Conservation (phyloP, 2,329 filamentous ascomycete species). For the Cordyceps javanica region DNA sequence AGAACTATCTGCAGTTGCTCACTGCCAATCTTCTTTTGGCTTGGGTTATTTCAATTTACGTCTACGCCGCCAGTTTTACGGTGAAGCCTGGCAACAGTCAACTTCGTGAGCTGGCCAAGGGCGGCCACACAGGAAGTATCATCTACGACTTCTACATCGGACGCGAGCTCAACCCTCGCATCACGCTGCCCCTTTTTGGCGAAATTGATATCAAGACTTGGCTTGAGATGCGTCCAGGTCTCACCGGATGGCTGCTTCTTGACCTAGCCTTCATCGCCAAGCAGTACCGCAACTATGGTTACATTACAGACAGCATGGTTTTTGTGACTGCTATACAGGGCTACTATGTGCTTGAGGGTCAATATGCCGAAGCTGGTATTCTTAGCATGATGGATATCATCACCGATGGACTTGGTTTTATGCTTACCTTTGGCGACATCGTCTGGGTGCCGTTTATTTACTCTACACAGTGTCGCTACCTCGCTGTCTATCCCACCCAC, state of each 20-base stretch:
- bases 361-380: conserved; percentile 79
- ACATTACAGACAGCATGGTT: conserved; percentile 75
- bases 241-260: conserved; percentile 78
- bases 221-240: conserved; percentile 78
- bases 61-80: conserved; percentile 72
- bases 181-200: conserved; percentile 69
- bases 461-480: conserved; percentile 73
- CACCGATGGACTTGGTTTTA: conserved; percentile 84
- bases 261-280: conserved; percentile 77
- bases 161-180: conserved; percentile 84
- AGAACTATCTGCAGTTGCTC: conserved; percentile 79
- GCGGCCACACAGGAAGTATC: conserved; percentile 72
- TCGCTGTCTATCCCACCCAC: conserved; percentile 70
- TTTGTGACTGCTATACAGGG: conserved; percentile 68
- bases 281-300: conserved; percentile 77
- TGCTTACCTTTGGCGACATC: conserved; percentile 85
- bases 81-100: conserved; percentile 65
- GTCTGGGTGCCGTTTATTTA: conserved; percentile 89
- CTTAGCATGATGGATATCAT: conserved; percentile 89
- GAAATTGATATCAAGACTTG: conserved; percentile 84
- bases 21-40: conserved; percentile 75
- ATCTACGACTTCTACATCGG: conserved; percentile 95
- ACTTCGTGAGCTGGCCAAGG: conserved; percentile 68
- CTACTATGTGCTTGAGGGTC: conserved; percentile 74
- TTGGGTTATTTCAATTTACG: conserved; percentile 62